Conservation (phyloP, 495 filamentous ascomycete species). For the Chaetomidium leptoderma region DNA sequence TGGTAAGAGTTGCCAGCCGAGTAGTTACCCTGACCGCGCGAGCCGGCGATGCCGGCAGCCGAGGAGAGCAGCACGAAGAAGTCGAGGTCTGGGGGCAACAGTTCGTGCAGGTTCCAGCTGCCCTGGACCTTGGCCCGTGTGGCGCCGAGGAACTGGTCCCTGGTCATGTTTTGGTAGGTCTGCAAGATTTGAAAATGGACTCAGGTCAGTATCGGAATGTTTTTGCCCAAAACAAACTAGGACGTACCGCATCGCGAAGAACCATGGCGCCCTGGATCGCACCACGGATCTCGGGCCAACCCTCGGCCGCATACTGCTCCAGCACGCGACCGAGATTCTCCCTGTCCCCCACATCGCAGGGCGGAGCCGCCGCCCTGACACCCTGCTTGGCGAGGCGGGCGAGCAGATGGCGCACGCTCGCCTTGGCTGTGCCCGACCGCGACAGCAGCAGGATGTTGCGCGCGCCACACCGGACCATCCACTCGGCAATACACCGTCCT, state of each 20-base stretch:
- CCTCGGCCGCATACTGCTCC: constrained; percentile 10
- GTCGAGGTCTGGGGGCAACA: constrained; percentile 39
- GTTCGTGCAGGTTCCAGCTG: constrained; percentile 34
- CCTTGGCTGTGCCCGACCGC: constrained; percentile 26
- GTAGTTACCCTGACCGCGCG: constrained; percentile 52
- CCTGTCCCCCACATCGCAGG: constrained; percentile 38
- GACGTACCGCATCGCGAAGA: constrained; percentile 29
- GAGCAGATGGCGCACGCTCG: constrained; percentile 18
- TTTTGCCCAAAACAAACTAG: neutral
- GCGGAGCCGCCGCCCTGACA: constrained; percentile 26
- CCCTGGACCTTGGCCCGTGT: constrained; percentile 46
- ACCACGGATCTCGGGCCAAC: constrained; percentile 48
- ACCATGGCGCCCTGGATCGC: constrained; percentile 43
- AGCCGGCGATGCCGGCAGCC: constrained; percentile 48
- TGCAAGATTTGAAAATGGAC: neutral
- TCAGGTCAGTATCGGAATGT: neutral
- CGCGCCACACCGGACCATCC: constrained; percentile 56
- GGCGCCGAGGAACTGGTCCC: constrained; percentile 33
- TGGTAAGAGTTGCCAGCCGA: constrained; percentile 36
- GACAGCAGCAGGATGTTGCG: constrained; percentile 53
- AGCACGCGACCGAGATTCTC: neutral
- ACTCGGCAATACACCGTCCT: constrained; percentile 51
- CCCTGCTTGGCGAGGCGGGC: constrained; percentile 22
- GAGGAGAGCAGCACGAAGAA: constrained; percentile 53
- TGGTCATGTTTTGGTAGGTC: constrained; percentile 35